Percentiles rank a stretch among this genome's conserved stretches.
Evolutionary conservation across 768 basidiomycete species (phyloP).

Genomic region (Phaeotremella skinneri): DNA sequence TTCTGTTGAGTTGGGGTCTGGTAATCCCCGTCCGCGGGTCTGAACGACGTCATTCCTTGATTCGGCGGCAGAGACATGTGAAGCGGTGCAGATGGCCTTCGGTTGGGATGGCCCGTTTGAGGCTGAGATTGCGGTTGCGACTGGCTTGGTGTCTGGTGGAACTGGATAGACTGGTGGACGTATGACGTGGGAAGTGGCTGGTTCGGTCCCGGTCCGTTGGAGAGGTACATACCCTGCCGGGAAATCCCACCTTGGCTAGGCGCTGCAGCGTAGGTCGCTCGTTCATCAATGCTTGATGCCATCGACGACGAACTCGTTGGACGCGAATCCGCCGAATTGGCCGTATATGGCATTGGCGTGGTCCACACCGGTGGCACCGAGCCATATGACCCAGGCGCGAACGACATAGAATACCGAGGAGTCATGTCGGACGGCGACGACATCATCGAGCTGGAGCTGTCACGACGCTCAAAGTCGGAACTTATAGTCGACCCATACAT

Average conservation of each 20-base stretch:
- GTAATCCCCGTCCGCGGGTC: constrained; percentile 28
- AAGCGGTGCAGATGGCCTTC: constrained; percentile 27
- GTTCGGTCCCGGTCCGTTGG: not conserved
- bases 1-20: constrained; percentile 40
- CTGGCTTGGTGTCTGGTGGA: not conserved
- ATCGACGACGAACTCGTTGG: constrained; percentile 33
- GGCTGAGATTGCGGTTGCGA: not conserved
- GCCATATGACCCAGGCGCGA: constrained; percentile 3
- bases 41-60: constrained; percentile 18
- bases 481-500: constrained; percentile 4
- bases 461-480: constrained; percentile 35
- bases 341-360: not conserved
- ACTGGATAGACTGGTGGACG: not conserved
- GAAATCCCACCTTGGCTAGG: not conserved
- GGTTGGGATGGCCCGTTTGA: too few species aligned
- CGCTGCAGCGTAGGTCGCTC: constrained; percentile 14
- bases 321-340: constrained; percentile 14
- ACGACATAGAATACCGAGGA: constrained; percentile 11
- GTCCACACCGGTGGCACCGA: constrained; percentile 11
- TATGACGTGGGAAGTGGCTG: constrained; percentile 4
- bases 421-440: constrained; percentile 18
- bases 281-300: constrained; percentile 32
- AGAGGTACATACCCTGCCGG: not conserved
- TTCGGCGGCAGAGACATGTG: constrained; percentile 30
- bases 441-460: constrained; percentile 26